Evolutionary conservation across 1,284 basidiomycete genomes (phyloP).

Genomic region (Thelephora terrestris): DNA sequence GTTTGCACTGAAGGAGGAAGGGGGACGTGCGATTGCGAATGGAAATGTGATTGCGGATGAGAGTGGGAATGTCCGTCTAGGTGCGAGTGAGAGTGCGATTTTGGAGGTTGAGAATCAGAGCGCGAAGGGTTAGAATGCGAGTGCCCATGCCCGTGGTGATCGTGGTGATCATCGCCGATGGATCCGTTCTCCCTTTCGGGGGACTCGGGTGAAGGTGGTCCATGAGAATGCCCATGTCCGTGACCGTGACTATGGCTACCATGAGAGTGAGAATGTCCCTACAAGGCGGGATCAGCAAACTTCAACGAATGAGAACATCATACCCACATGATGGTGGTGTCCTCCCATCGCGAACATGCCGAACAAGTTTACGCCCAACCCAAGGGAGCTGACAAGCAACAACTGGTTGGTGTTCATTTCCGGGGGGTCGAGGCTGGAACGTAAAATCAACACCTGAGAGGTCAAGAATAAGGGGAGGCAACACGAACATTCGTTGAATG

Average conservation of each 20-base stretch:
- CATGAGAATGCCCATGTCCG: constrained; percentile 14
- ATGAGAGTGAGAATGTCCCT: constrained; percentile 44
- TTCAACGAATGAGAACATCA: background rate
- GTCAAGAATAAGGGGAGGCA: background rate
- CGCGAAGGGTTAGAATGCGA: constrained; percentile 17
- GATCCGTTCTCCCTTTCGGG: background rate
- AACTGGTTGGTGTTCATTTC: constrained; percentile 97
- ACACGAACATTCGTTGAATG: constrained; percentile 80
- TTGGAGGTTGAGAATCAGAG: constrained; percentile 11
- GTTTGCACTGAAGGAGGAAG: constrained; percentile 6
- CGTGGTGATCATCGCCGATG: constrained; percentile 5
- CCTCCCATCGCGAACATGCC: constrained; percentile 99
- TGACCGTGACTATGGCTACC: constrained; percentile 27
- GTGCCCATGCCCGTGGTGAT: constrained; percentile 17
- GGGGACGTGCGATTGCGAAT: constrained; percentile 18
- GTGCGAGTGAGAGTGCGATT: constrained; percentile 24
- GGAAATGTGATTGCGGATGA: constrained; percentile 22
- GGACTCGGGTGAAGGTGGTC: constrained; percentile 6
- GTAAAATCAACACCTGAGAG: constrained; percentile 1
- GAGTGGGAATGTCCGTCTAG: constrained; percentile 19
- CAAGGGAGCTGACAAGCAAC: constrained; percentile 81
- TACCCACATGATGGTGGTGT: constrained; percentile 74
- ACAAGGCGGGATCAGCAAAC: constrained; percentile 5
- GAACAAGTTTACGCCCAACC: constrained; percentile 90
- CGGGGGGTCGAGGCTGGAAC: constrained; percentile 77